Conservation (phyloP, 2,329 filamentous ascomycete species). For the Hawksworthiomyces lignivorus region DNA sequence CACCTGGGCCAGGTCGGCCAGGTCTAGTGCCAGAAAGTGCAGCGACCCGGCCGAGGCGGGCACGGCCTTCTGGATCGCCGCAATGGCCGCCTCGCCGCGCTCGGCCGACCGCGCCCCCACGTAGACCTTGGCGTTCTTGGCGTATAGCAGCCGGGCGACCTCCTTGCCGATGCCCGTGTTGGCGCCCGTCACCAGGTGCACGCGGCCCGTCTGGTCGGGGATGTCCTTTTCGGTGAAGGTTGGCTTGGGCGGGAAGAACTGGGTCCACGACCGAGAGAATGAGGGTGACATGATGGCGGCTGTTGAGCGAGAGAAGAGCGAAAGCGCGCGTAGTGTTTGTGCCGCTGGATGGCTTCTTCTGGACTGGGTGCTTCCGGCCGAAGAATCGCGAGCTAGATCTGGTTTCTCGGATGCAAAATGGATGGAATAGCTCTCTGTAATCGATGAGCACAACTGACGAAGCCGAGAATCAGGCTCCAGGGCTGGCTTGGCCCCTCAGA, state of each 20-base stretch:
- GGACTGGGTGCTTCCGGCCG: too few species aligned
- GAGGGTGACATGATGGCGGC: too few species aligned
- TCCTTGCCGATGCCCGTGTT: conserved; percentile 35
- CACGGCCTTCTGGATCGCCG: conserved; percentile 25
- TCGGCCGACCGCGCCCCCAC: conserved; percentile 34
- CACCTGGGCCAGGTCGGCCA: conserved; percentile 22
- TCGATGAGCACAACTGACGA: too few species aligned
- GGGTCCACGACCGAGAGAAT: conserved; percentile 1
- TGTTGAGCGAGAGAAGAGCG: too few species aligned
- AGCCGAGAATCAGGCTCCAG: too few species aligned
- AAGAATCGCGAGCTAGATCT: too few species aligned
- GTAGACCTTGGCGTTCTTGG: conserved; percentile 41
- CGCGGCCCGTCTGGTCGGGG: conserved; percentile 5
- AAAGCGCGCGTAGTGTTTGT: too few species aligned
- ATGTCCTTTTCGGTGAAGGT: not conserved
- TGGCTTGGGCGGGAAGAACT: conserved; percentile 3
- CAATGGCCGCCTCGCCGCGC: conserved; percentile 33
- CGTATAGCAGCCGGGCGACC: conserved; percentile 41
- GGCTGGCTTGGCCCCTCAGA: too few species aligned
- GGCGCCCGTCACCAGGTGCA: conserved; percentile 37
- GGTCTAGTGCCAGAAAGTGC: conserved; percentile 33
- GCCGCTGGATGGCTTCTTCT: too few species aligned
- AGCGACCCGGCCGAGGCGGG: conserved; percentile 26
- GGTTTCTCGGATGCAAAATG: too few species aligned
- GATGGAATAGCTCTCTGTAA: too few species aligned